Conservation (phyloP, 768 basidiomycete genomes). For the Suillus americanus region DNA sequence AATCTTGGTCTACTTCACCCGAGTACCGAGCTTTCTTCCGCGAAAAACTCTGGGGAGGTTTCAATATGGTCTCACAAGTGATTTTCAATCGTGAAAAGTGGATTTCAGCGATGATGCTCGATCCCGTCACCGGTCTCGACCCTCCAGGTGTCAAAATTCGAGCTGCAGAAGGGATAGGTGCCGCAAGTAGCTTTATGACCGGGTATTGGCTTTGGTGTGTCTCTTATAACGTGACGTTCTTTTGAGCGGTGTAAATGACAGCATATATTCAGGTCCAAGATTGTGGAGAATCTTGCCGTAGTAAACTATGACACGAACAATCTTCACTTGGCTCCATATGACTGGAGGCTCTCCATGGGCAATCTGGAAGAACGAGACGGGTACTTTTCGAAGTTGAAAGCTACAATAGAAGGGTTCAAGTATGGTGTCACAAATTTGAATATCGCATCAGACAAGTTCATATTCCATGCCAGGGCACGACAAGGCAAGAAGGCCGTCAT, state of each 20-base stretch:
- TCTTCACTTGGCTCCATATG: slow-evolving; percentile 80
- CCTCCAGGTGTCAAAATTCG: slow-evolving; percentile 83
- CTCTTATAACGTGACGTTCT: background rate
- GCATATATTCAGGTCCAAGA: slow-evolving; percentile 64
- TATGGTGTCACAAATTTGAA: slow-evolving; percentile 29
- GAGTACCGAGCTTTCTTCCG: slow-evolving; percentile 89
- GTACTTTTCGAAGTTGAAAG: slow-evolving; percentile 83
- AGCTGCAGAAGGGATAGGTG: slow-evolving; percentile 90
- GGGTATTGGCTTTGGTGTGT: slow-evolving; percentile 93
- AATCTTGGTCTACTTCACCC: slow-evolving; percentile 90
- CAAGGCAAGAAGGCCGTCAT: slow-evolving; percentile 81
- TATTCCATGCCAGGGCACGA: slow-evolving; percentile 45
- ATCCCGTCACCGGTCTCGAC: slow-evolving; percentile 89
- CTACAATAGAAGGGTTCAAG: slow-evolving; percentile 78
- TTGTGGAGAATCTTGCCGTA: slow-evolving; percentile 91
- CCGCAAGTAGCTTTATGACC: slow-evolving; percentile 81
- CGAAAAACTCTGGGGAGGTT: slow-evolving; percentile 81
- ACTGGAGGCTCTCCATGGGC: slow-evolving; percentile 86
- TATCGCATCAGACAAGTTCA: background rate
- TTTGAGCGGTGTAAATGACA: background rate
- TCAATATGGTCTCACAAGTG: slow-evolving; percentile 81
- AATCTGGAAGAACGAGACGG: slow-evolving; percentile 92
- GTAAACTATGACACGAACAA: slow-evolving; percentile 94
- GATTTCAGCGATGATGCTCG: slow-evolving; percentile 89
- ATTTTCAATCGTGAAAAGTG: slow-evolving; percentile 86